phyloP scores from a whole-genome alignment of 208 protist genomes.

The Trypanosoma conorhini region DNA sequence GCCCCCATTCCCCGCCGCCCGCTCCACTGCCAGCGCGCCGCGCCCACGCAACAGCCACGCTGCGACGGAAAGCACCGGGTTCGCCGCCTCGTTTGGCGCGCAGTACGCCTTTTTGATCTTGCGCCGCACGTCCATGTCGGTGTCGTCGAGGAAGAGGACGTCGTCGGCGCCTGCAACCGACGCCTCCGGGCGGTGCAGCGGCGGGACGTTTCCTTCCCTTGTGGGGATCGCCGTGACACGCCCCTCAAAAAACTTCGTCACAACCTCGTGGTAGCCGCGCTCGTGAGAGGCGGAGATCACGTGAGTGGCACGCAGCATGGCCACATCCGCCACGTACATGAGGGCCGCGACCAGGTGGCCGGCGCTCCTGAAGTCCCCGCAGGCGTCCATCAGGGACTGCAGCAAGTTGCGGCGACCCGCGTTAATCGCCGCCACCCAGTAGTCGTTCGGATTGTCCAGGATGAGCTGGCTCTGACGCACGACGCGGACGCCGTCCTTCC shows the following conservation, averaged over 20 bases:
- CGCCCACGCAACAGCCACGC: constrained; percentile 51
- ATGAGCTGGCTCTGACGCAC: constrained; percentile 82
- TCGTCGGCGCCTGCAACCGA: constrained; percentile 87
- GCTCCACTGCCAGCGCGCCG: constrained; percentile 42
- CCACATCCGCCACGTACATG: constrained; percentile 78
- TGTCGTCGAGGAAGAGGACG: constrained; percentile 98
- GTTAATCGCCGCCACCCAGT: constrained; percentile 92
- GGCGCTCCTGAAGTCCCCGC: constrained; percentile 68
- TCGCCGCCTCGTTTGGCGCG: constrained; percentile 77
- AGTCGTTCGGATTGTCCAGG: constrained; percentile 69
- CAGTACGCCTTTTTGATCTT: constrained; percentile 98
- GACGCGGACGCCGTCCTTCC: constrained; percentile 49
- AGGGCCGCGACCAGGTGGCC: constrained; percentile 78
- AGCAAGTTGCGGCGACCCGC: constrained; percentile 77
- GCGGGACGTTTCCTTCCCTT: constrained; percentile 54
- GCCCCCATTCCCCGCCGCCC: constrained; percentile 64
- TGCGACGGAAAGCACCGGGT: constrained; percentile 92
- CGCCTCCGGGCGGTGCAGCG: constrained; percentile 80
- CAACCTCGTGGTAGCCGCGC: constrained; percentile 39
- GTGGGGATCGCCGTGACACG: constrained; percentile 36
- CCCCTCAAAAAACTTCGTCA: constrained; percentile 52
- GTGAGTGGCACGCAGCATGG: constrained; percentile 69
- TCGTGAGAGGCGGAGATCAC: constrained; percentile 59
- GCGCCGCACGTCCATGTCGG: constrained; percentile 87
- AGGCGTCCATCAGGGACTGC: constrained; percentile 62